phyloP scores from a whole-genome alignment of 805 yeast species.

The Yarrowia bubula region DNA sequence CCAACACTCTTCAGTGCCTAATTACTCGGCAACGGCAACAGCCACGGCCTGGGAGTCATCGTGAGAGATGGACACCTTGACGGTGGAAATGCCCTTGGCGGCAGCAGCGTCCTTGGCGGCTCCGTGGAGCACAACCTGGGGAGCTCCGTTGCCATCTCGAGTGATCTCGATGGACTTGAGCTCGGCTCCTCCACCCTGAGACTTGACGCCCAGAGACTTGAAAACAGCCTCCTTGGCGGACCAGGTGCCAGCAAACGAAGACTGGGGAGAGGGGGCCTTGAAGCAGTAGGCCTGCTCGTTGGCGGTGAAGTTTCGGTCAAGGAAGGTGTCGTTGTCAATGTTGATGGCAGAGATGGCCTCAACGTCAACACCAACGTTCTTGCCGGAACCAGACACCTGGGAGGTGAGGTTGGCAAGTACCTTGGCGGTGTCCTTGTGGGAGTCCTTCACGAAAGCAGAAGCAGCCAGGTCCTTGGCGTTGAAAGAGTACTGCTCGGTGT shows the following conservation, averaged over 20 bases:
- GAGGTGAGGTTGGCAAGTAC: slow-evolving; percentile 58
- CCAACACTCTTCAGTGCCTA: background rate
- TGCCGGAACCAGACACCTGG: slow-evolving; percentile 44
- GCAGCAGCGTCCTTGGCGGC: slow-evolving; percentile 72
- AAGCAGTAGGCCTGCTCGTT: slow-evolving; percentile 77
- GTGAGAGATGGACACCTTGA: slow-evolving; percentile 90
- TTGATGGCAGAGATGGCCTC: slow-evolving; percentile 82
- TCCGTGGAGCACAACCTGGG: slow-evolving; percentile 74
- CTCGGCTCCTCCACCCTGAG: slow-evolving; percentile 94
- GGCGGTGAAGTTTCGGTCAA: slow-evolving; percentile 87
- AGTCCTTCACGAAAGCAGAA: slow-evolving; percentile 42
- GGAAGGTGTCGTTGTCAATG: slow-evolving; percentile 82
- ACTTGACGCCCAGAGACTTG: slow-evolving; percentile 85
- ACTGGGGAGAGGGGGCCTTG: slow-evolving; percentile 70
- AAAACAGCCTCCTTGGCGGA: slow-evolving; percentile 99
- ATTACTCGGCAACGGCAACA: slow-evolving; percentile 69
- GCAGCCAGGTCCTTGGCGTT: slow-evolving; percentile 36
- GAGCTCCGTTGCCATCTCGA: slow-evolving; percentile 70
- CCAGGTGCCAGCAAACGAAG: slow-evolving; percentile 98
- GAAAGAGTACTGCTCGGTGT: slow-evolving; percentile 39
- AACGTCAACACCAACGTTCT: slow-evolving; percentile 94
- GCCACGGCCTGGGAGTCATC: slow-evolving; percentile 98
- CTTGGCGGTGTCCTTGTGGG: slow-evolving; percentile 60
- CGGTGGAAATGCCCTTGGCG: slow-evolving; percentile 61
- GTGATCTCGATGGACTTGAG: slow-evolving; percentile 85